phyloP scores from a whole-genome alignment of 2,329 filamentous ascomycete genomes.

The Aureobasidium sp. region DNA sequence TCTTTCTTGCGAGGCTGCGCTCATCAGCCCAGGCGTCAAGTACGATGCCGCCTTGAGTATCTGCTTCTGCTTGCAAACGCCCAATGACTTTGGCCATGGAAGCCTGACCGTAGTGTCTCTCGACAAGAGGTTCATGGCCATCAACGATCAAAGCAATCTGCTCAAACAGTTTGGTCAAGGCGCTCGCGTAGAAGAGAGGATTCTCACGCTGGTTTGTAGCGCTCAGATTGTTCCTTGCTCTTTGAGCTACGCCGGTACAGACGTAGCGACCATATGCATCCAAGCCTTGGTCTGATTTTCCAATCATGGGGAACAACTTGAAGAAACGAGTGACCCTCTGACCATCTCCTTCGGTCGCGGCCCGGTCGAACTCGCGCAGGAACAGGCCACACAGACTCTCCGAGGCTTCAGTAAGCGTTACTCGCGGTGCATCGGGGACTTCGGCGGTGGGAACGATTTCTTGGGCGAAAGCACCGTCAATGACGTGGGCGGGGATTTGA shows the following conservation, averaged over 20 bases:
- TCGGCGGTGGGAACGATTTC: constrained; percentile 92
- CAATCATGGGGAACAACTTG: constrained; percentile 93
- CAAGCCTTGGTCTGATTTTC: constrained; percentile 75
- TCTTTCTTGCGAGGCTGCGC: constrained; percentile 68
- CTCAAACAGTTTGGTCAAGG: constrained; percentile 86
- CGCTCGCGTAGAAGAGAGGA: constrained; percentile 83
- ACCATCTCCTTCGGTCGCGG: constrained; percentile 77
- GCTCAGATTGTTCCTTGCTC: constrained; percentile 73
- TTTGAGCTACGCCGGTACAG: constrained; percentile 82
- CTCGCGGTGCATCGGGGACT: constrained; percentile 81
- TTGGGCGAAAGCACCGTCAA: constrained; percentile 78
- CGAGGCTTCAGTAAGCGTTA: constrained; percentile 78
- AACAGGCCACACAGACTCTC: constrained; percentile 88
- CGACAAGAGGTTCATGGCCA: constrained; percentile 79
- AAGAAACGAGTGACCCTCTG: constrained; percentile 92
- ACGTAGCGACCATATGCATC: constrained; percentile 96
- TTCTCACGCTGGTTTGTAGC: constrained; percentile 59
- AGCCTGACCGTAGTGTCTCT: constrained; percentile 84
- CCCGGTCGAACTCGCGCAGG: constrained; percentile 88
- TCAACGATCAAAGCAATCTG: constrained; percentile 97
- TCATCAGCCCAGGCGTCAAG: constrained; percentile 95
- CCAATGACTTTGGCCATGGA: constrained; percentile 96
- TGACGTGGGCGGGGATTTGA: constrained; percentile 70
- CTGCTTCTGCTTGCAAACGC: constrained; percentile 84
- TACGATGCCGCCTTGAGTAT: constrained; percentile 92